These are phyloP conservation scores for Ramaria sp. DNA, from an alignment of 768 basidiomycete species.

Conservation along the genomic window DNA sequence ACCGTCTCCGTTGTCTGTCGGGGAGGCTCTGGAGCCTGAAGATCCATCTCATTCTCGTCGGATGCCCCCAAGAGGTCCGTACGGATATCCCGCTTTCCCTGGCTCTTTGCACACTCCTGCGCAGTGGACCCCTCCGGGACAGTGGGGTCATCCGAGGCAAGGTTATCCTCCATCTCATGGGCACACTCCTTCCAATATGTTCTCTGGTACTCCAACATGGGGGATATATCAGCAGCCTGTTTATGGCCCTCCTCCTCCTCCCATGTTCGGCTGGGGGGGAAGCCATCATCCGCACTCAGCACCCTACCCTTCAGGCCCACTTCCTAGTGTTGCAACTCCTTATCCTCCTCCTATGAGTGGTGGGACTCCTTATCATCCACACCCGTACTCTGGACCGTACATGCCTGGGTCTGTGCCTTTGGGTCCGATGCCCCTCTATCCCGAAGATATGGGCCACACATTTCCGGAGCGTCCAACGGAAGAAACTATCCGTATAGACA, in stretches of 20 bases:
- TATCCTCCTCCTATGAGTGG: too few relatives aligned
- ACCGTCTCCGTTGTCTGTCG: background rate
- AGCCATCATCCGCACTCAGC: background rate
- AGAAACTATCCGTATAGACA: background rate
- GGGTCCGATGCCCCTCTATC: background rate
- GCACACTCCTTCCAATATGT: background rate
- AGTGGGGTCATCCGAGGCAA: background rate
- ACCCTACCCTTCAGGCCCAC: background rate
- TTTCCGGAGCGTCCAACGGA: background rate
- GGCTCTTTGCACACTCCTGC: background rate
- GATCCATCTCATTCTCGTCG: background rate
- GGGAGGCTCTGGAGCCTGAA: background rate
- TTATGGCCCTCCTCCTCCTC: background rate
- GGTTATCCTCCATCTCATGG: background rate
- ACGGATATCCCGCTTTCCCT: background rate
- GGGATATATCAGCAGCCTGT: background rate
- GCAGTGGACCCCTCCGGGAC: background rate
- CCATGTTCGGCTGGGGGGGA: background rate
- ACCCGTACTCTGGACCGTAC: background rate
- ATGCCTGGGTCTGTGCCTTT: background rate
- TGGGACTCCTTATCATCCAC: background rate
- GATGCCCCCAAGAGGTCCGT: background rate
- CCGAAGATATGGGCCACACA: background rate
- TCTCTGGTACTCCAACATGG: background rate
- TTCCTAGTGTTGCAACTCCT: background rate